phyloP scores from a whole-genome alignment of 768 basidiomycete genomes.

The Asterophora lycoperdoides region DNA sequence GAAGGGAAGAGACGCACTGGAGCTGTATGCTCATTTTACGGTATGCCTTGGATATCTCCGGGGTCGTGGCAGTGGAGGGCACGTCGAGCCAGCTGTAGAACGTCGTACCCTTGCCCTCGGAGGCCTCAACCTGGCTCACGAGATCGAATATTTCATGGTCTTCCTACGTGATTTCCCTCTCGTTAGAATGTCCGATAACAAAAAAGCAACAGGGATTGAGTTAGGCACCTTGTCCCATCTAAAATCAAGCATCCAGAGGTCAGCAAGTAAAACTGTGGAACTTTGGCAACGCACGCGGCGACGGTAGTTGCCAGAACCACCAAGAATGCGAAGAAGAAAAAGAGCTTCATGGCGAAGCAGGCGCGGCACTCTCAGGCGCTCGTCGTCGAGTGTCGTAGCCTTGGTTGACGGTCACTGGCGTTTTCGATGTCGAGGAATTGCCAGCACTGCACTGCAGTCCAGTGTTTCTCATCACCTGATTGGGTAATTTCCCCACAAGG shows the following conservation, averaged over 20 bases:
- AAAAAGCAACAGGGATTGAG: background rate
- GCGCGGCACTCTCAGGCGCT: background rate
- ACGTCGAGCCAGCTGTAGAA: conserved; percentile 96
- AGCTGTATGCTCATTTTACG: conserved; percentile 84
- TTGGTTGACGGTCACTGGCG: no score
- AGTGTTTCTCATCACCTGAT: conserved; percentile 4
- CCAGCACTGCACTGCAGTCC: background rate
- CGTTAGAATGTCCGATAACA: background rate
- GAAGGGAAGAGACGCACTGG: conserved; percentile 58
- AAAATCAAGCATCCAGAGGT: conserved; percentile 5
- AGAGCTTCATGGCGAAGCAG: conserved; percentile 45
- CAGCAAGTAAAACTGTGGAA: background rate
- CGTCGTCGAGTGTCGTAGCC: no score
- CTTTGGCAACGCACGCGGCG: conserved; percentile 49
- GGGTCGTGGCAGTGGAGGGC: conserved; percentile 61
- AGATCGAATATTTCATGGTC: conserved; percentile 97
- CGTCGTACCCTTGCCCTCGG: conserved; percentile 91
- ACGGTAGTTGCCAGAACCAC: conserved; percentile 49
- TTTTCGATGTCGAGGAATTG: no score
- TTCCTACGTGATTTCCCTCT: conserved; percentile 48
- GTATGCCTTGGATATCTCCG: conserved; percentile 87
- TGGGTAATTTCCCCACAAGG: background rate
- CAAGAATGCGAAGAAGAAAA: conserved; percentile 43
- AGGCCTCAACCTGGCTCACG: conserved; percentile 70
- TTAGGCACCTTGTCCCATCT: conserved; percentile 68